These are phyloP conservation scores for Rhynchospora tenuis DNA, from an alignment of 176 grass and related monocot genomes.

Conservation along the genomic window DNA sequence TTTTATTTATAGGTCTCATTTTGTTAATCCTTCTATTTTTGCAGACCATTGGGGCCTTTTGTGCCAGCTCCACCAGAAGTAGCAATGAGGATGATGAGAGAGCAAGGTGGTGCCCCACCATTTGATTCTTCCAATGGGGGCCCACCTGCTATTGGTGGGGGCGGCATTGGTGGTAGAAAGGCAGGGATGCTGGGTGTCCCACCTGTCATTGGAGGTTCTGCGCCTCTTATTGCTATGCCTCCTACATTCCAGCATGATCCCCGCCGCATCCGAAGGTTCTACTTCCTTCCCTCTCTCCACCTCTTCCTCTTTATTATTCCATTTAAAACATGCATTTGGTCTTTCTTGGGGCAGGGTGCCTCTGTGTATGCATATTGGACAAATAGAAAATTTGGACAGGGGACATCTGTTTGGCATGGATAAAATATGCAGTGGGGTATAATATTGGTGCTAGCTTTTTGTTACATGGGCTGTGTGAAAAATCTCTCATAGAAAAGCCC, in stretches of 20 bases:
- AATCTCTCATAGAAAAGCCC: background rate
- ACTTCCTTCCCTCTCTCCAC: background rate
- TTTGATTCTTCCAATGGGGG: constrained; percentile 21
- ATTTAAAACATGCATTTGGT: background rate
- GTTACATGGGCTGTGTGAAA: background rate
- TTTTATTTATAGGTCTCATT: background rate
- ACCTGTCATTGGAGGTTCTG: constrained; percentile 38
- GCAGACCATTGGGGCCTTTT: constrained; percentile 91
- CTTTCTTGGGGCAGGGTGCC: background rate
- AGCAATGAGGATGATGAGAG: constrained; percentile 95
- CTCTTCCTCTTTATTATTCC: background rate
- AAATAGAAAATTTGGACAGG: background rate
- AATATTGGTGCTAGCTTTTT: background rate
- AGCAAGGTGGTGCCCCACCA: constrained; percentile 54
- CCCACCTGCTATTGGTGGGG: background rate
- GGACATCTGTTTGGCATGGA: background rate
- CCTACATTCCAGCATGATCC: constrained; percentile 82
- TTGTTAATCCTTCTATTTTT: constrained; percentile 27
- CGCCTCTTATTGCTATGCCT: constrained; percentile 64
- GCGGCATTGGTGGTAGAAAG: constrained; percentile 35
- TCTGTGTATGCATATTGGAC: background rate
- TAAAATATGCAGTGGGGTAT: background rate
- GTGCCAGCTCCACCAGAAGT: constrained; percentile 97
- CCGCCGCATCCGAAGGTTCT: constrained; percentile 81
- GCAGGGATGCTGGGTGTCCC: constrained; percentile 50